Evolutionary conservation across 495 filamentous ascomycete genomes (phyloP), one percentile per base, ranked within the genome.

Genomic region (Aspergillus kassunensis): DNA sequence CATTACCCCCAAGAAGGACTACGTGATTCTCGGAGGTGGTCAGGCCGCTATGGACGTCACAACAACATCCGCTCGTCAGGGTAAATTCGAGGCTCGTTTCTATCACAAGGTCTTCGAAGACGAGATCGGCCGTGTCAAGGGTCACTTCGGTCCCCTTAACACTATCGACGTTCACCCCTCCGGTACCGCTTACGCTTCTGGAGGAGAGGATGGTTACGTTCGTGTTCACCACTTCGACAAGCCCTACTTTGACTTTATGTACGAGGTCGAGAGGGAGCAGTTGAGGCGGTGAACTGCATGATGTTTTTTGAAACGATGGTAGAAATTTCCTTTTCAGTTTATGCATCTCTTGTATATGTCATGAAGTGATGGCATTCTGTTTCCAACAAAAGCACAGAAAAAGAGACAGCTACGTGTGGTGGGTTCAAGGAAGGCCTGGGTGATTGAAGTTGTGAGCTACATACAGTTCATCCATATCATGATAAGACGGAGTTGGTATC

Each of bases 1-100:
- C 49, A 91, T 98, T 53, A 96, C 91, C 29, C 83, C 88, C 10
- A 91, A 91, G 72, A 97, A 97, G 74, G 90, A 96, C 62, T 98
- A 88, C 62, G 90, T 97, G 36, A 93, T 98, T 64, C 85, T 98
- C 18, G 93, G 93, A 55, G 93, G 93, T 78, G 93, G 93, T 53
- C 93, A 98, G 73, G 93, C 92, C 50, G 93, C 93, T 61, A 96
- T 96, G 89, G 93, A 97, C 70, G 93, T 98, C 68, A 98, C 93
- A n/a, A 95, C 88, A 15, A 98, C 93, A 34, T 85, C 85, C 23
- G 83, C 89, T 10, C 81, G 93, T 42, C 93, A 97, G 72, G 93
- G 93, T 70, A 97, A 97, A 73, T 98, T 98, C 78, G 93, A 98
- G 70, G 95, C 93, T 20, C 82, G 93, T 44, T 97, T 98, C 80